A percentile compares a stretch with the other conserved stretches of the same genome.
Conservation (phyloP, 306 rosid species). For the Gastrolobium bilobum region DNA sequence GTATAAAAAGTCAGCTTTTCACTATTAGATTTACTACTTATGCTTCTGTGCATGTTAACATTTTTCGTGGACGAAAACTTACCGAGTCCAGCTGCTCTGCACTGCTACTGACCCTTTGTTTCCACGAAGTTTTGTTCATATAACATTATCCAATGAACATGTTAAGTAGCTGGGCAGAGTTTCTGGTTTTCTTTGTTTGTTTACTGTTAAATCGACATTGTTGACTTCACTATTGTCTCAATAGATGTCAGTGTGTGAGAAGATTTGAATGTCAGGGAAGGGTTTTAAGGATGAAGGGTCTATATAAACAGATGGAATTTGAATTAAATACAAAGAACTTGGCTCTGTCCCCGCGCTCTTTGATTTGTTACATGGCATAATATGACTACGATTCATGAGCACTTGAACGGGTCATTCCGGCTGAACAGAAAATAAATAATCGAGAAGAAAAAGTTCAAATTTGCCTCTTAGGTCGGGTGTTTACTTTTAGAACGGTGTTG, state of each 20-base stretch:
- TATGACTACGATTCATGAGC: no score
- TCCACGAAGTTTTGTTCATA: background rate
- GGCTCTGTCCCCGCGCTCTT: no score
- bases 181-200: background rate
- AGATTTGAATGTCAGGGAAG: no score
- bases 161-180: background rate
- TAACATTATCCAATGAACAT: background rate
- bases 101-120: background rate
- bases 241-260: background rate
- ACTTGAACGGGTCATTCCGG: no score
- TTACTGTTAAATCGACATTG: background rate
- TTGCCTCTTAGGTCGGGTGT: no score
- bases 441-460: no score
- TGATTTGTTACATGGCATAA: no score
- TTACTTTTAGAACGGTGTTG: no score
- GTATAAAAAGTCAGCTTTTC: background rate
- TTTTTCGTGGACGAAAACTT: background rate
- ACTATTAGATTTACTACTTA: slow-evolving; percentile 4
- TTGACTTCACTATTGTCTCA: background rate
- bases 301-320: no score
- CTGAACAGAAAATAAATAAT: no score
- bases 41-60: slow-evolving; percentile 9
- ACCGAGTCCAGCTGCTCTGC: background rate
- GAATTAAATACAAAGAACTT: no score
- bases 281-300: no score